Conservation (phyloP, 352 stramenopile genomes). For the Phytophthora brassicae region DNA sequence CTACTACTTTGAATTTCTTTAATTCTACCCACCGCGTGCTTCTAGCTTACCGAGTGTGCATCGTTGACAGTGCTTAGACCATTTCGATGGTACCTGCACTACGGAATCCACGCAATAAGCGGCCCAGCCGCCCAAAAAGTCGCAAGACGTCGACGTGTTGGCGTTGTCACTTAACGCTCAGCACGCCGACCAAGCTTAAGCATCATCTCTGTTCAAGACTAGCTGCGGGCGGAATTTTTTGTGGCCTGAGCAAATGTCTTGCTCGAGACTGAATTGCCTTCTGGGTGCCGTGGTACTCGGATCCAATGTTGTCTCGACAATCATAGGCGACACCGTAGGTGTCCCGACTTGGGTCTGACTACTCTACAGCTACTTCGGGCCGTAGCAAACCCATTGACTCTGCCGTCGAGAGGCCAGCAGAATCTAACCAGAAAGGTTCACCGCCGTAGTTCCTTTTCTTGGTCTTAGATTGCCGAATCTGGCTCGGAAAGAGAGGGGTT, state of each 20-base stretch:
- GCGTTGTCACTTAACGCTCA: neutral
- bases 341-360: neutral
- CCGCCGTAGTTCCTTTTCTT: neutral
- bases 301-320: neutral
- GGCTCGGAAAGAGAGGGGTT: too few species aligned
- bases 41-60: too few species aligned
- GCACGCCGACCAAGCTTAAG: neutral
- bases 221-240: neutral
- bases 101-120: neutral
- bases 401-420: neutral
- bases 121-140: neutral
- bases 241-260: too few species aligned
- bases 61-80: too few species aligned
- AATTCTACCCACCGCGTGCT: too few species aligned
- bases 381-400: neutral
- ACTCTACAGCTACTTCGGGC: neutral
- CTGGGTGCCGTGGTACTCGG: constrained; percentile 10
- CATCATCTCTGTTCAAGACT: neutral
- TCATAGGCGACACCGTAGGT: neutral
- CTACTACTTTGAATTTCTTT: too few species aligned
- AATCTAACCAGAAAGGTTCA: neutral
- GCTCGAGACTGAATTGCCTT: neutral
- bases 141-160: constrained; percentile 3
- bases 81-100: neutral
- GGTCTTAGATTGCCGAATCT: too few species aligned